Conservation (phyloP, 768 basidiomycete genomes). For the Chalciporus sphaerocephalus region DNA sequence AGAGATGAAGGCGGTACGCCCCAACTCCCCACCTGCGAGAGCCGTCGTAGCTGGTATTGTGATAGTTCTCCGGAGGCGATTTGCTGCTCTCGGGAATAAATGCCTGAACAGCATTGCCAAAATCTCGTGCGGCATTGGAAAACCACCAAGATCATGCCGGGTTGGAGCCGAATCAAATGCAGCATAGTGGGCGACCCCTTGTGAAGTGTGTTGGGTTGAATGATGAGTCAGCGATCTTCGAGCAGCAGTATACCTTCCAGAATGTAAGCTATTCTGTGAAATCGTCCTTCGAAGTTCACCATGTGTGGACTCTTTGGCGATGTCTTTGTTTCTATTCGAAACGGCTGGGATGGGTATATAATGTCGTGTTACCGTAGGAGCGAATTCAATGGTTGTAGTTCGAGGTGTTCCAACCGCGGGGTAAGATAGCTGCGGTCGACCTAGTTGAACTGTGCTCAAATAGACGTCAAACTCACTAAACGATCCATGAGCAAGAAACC, state of each 20-base stretch:
- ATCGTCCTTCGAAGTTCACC: too few relatives aligned
- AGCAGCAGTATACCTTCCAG: conserved; percentile 11
- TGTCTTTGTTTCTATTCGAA: conserved; percentile 25
- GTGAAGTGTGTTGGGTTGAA: conserved; percentile 13
- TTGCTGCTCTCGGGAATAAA: conserved; percentile 61
- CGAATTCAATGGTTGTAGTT: conserved; percentile 55
- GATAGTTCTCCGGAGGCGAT: conserved; percentile 58
- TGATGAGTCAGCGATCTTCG: conserved; percentile 13
- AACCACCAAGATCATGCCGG: conserved; percentile 64
- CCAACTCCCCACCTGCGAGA: conserved; percentile 32
- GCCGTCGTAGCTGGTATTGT: conserved; percentile 74
- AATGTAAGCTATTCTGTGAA: too few relatives aligned
- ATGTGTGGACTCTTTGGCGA: not conserved
- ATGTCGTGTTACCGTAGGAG: conserved; percentile 31
- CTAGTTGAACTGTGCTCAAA: too few relatives aligned
- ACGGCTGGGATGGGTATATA: conserved; percentile 24
- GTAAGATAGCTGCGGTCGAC: too few relatives aligned
- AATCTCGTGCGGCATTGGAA: conserved; percentile 65
- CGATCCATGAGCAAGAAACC: not conserved
- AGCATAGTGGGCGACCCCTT: conserved; percentile 13
- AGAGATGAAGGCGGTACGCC: conserved; percentile 21
- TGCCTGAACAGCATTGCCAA: conserved; percentile 45
- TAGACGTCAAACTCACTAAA: conserved; percentile 7
- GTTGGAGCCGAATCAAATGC: conserved; percentile 21
- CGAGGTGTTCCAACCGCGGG: too few relatives aligned